Conservation (phyloP, 352 stramenopile genomes). For the Phytophthora ramorum region DNA sequence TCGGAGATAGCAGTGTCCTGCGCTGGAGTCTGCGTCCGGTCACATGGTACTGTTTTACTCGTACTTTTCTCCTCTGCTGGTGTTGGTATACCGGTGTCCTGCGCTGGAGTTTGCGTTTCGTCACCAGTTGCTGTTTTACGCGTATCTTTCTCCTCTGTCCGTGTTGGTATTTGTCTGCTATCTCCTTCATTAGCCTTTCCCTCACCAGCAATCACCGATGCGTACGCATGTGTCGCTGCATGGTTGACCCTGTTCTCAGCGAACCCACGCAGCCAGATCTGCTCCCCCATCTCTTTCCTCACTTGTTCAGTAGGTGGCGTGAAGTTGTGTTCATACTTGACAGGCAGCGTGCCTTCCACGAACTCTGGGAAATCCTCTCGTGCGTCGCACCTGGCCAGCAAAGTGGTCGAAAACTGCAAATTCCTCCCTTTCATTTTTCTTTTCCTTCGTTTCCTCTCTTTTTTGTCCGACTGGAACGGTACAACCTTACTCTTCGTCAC, state of each 20-base stretch:
- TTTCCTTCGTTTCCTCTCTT: slow-evolving; percentile 30
- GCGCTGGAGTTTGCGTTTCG: background rate
- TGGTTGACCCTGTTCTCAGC: slow-evolving; percentile 53
- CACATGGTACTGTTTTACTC: background rate
- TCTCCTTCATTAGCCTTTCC: background rate
- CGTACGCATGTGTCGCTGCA: slow-evolving; percentile 35
- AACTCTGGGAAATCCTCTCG: slow-evolving; percentile 61
- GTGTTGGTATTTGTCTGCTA: background rate
- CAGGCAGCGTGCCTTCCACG: slow-evolving; percentile 51
- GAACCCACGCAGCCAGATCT: slow-evolving; percentile 51
- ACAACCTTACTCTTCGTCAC: slow-evolving; percentile 51
- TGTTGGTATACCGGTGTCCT: background rate
- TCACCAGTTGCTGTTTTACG: background rate
- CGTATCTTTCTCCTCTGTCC: background rate
- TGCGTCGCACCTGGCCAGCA: slow-evolving; percentile 45
- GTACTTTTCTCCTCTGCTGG: background rate
- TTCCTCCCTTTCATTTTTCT: slow-evolving; percentile 16
- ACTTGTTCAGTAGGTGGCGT: slow-evolving; percentile 36
- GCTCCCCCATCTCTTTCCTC: slow-evolving; percentile 44
- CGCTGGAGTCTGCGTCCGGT: background rate
- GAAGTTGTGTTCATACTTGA: slow-evolving; percentile 34
- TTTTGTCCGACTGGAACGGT: slow-evolving; percentile 31
- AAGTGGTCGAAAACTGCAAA: slow-evolving; percentile 42
- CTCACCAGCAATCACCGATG: background rate
- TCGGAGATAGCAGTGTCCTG: background rate